Evolutionary conservation across 2,329 filamentous ascomycete genomes (phyloP).

Genomic region (Talaromyces pinophilus): DNA sequence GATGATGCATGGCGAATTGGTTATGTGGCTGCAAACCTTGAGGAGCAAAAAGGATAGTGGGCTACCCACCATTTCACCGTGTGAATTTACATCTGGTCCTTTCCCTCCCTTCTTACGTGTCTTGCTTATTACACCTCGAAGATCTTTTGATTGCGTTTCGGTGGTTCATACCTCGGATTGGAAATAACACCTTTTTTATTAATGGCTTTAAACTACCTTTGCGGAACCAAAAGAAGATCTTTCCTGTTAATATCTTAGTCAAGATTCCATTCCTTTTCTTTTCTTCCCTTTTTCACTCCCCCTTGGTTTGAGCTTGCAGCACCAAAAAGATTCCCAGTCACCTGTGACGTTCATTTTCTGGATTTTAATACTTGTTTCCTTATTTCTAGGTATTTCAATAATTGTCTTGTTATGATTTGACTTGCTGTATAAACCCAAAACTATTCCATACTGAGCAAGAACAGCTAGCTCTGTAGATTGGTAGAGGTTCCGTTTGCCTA

Average conservation of each 20-base stretch:
- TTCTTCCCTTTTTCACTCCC: slow-evolving; percentile 23
- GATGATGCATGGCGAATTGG: slow-evolving; percentile 4
- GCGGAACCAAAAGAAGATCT: slow-evolving; percentile 25
- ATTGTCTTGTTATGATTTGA: slow-evolving; percentile 23
- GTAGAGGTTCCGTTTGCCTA: too few relatives aligned
- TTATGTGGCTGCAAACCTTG: slow-evolving; percentile 21
- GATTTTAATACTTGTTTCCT: slow-evolving; percentile 27
- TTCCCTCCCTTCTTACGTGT: slow-evolving; percentile 27
- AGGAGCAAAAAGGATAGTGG: slow-evolving; percentile 20
- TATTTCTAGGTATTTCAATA: slow-evolving; percentile 20
- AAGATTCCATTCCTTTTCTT: slow-evolving; percentile 20
- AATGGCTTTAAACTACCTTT: slow-evolving; percentile 34
- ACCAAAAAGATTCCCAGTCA: slow-evolving; percentile 22
- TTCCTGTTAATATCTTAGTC: slow-evolving; percentile 30
- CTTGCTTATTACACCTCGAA: slow-evolving; percentile 23
- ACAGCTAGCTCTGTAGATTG: too few relatives aligned
- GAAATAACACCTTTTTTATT: slow-evolving; percentile 38
- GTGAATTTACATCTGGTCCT: slow-evolving; percentile 20
- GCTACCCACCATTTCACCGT: slow-evolving; percentile 17
- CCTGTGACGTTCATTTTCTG: slow-evolving; percentile 21
- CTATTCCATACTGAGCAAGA: background rate
- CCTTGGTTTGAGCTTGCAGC: slow-evolving; percentile 20
- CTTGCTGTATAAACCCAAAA: too few relatives aligned
- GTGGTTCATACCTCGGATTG: slow-evolving; percentile 30
- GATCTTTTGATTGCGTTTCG: slow-evolving; percentile 27